Percentiles rank a stretch among this genome's conserved stretches.
Evolutionary conservation across 2,329 filamentous ascomycete genomes (phyloP).

Genomic region (Lizonia empirigonia): DNA sequence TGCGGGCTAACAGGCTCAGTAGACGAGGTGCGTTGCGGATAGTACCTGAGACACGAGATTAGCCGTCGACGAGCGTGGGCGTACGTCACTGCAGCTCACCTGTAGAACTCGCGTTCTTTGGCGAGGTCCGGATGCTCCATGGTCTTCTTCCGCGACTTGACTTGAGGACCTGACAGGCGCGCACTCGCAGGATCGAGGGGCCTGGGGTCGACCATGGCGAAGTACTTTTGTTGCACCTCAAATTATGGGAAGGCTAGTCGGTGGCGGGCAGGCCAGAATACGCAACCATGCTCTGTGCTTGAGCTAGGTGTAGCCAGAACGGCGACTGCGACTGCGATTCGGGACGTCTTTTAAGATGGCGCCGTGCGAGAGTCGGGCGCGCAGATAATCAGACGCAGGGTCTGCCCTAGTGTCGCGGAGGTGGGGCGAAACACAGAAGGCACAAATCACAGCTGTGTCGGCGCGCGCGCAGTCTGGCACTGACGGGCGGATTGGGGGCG

Average conservation of each 20-base stretch:
- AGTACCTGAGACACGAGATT: slow-evolving; percentile 31
- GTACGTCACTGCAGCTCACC: slow-evolving; percentile 19
- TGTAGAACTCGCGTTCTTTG: slow-evolving; percentile 46
- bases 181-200: slow-evolving; percentile 9
- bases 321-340: slow-evolving; percentile 1
- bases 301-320: slow-evolving; percentile 5
- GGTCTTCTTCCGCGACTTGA: slow-evolving; percentile 18
- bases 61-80: neutral
- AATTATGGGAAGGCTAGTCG: slow-evolving; percentile 9
- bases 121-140: slow-evolving; percentile 36
- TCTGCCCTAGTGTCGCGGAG: slow-evolving; percentile 11
- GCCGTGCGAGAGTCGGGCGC: slow-evolving; percentile 7
- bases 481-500: neutral
- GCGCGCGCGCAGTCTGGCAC: neutral
- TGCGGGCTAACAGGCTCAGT: slow-evolving; percentile 26
- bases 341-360: slow-evolving; percentile 10
- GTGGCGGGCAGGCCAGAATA: slow-evolving; percentile 10
- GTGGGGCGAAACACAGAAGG: slow-evolving; percentile 1
- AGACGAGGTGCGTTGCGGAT: slow-evolving; percentile 32
- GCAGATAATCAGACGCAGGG: slow-evolving; percentile 11
- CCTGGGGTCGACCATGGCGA: slow-evolving; percentile 12
- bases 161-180: slow-evolving; percentile 9
- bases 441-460: slow-evolving; percentile 3
- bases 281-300: slow-evolving; percentile 9
- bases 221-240: neutral